These are phyloP conservation scores for Roridomyces roridus DNA, from an alignment of 768 basidiomycete species.

Conservation along the genomic window DNA sequence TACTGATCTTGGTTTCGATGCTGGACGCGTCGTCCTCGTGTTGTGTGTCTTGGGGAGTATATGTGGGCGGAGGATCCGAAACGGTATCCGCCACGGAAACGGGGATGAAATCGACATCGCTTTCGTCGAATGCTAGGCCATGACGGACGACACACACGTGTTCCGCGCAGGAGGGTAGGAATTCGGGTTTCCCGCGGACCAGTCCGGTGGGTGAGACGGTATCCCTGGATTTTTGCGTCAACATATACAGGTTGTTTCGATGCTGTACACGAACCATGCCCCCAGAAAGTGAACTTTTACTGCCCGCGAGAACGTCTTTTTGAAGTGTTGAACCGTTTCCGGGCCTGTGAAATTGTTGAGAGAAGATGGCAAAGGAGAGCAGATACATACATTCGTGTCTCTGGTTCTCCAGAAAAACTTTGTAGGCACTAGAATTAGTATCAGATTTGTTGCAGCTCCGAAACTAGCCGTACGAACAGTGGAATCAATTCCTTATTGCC, in stretches of 20 bases:
- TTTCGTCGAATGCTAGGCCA: slow-evolving; percentile 32
- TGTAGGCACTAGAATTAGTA: slow-evolving; percentile 10
- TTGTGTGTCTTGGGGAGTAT: neutral
- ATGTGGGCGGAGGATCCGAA: neutral
- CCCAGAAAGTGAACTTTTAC: slow-evolving; percentile 24
- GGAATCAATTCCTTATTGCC: slow-evolving; percentile 24
- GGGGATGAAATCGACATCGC: slow-evolving; percentile 19
- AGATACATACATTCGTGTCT: neutral
- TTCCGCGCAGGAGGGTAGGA: slow-evolving; percentile 4
- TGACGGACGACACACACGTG: slow-evolving; percentile 29
- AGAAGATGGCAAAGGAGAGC: neutral
- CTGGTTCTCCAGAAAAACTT: slow-evolving; percentile 4
- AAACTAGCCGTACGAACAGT: slow-evolving; percentile 1
- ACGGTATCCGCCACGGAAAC: neutral
- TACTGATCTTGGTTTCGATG: slow-evolving; percentile 1
- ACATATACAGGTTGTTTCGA: neutral
- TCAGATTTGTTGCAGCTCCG: neutral
- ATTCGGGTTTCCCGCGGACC: neutral
- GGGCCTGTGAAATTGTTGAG: neutral
- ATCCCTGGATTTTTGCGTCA: slow-evolving; percentile 13
- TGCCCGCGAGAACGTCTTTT: slow-evolving; percentile 14
- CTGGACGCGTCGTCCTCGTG: slow-evolving; percentile 2
- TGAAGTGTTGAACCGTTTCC: slow-evolving; percentile 3
- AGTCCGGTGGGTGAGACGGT: slow-evolving; percentile 10
- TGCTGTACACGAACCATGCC: slow-evolving; percentile 13